A percentile compares a stretch with the other conserved stretches of the same genome.
These are phyloP conservation scores for Harringtonia lauricola DNA, from an alignment of 2,329 filamentous ascomycete species.

Conservation along the genomic window DNA sequence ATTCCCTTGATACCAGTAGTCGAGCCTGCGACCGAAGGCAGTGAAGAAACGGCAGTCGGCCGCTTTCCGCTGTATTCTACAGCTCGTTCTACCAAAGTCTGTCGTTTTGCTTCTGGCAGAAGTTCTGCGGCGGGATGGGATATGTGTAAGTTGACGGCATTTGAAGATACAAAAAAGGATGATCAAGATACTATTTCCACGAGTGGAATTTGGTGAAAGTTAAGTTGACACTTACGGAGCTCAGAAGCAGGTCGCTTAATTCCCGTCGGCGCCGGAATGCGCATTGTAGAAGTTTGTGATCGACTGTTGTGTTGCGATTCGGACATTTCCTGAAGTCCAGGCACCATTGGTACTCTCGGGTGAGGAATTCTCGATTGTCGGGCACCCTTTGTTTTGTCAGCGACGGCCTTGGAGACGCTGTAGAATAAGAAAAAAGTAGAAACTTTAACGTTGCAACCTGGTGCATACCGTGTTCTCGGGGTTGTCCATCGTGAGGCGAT, in stretches of 20 bases:
- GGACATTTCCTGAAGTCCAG: constrained; percentile 38
- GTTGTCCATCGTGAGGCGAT: constrained; percentile 7
- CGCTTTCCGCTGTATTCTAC: constrained; percentile 33
- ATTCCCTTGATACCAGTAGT: not conserved
- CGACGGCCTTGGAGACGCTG: not conserved
- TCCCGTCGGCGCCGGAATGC: constrained; percentile 27
- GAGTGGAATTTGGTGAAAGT: no score
- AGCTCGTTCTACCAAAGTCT: constrained; percentile 43
- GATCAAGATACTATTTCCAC: no score
- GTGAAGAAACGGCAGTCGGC: not conserved
- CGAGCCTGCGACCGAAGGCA: not conserved
- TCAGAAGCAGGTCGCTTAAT: constrained; percentile 34
- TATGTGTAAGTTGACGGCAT: not conserved
- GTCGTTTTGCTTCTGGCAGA: constrained; percentile 49
- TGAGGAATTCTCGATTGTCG: constrained; percentile 14
- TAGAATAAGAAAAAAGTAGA: not conserved
- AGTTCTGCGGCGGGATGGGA: constrained; percentile 24
- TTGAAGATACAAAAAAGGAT: not conserved
- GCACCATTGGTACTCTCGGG: constrained; percentile 9
- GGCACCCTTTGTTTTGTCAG: constrained; percentile 3
- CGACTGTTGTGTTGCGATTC: constrained; percentile 52
- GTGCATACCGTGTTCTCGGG: constrained; percentile 17
- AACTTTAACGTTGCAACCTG: not conserved
- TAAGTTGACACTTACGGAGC: constrained; percentile 15
- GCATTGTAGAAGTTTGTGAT: constrained; percentile 11